phyloP scores from a whole-genome alignment of 306 rosid species.

The Gastrolobium villosum region DNA sequence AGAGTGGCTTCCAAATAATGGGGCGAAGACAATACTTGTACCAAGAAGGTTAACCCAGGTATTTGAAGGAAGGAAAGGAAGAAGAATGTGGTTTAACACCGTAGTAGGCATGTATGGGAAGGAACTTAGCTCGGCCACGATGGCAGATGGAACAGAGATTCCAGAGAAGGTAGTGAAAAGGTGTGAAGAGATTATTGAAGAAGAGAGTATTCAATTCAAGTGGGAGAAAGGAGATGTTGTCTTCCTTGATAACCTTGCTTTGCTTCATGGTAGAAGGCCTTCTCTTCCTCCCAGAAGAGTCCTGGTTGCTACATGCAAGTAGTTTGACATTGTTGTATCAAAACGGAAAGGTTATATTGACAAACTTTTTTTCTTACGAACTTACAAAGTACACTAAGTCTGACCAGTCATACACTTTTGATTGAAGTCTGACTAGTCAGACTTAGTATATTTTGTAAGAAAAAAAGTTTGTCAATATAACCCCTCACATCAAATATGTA shows the following conservation, averaged over 20 bases:
- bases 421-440: too few relatives aligned
- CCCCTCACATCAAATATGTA: background rate
- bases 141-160: constrained; percentile 84
- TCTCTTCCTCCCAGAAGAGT: constrained; percentile 88
- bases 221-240: constrained; percentile 92
- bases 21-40: constrained; percentile 66
- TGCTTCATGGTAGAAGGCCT: constrained; percentile 95
- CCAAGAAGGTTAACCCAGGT: constrained; percentile 69
- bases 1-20: constrained; percentile 79
- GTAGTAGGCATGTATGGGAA: constrained; percentile 87
- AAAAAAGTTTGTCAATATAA: too few relatives aligned
- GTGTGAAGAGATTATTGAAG: constrained; percentile 85
- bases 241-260: constrained; percentile 81
- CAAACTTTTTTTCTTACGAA: too few relatives aligned
- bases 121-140: constrained; percentile 74
- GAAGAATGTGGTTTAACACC: constrained; percentile 90
- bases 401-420: too few relatives aligned
- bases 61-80: constrained; percentile 84
- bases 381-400: too few relatives aligned
- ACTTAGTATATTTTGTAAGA: too few relatives aligned
- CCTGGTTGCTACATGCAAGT: constrained; percentile 78
- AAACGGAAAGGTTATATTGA: too few relatives aligned
- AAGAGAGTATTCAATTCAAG: constrained; percentile 89
- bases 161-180: constrained; percentile 70
- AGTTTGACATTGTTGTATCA: constrained; percentile 35